Evolutionary conservation across 768 basidiomycete genomes (phyloP).

Genomic region (Thelephora ganbajun): DNA sequence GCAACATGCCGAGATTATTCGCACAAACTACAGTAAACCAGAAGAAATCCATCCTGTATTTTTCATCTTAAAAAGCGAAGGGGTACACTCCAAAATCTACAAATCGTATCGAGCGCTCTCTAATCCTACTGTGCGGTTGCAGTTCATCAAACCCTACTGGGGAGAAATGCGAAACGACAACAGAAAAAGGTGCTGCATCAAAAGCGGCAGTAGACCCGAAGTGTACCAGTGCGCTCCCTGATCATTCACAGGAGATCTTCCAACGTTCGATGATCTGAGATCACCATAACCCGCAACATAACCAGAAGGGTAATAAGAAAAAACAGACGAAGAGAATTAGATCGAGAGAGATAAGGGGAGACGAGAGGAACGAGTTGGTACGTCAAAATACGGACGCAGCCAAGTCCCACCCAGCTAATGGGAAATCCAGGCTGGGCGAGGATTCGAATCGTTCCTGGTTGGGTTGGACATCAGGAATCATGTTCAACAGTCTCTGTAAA

Average conservation of each 20-base stretch:
- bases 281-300: no score
- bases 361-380: background rate
- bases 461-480: constrained; percentile 25
- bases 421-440: constrained; percentile 12
- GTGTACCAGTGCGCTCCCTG: background rate
- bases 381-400: constrained; percentile 7
- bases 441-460: constrained; percentile 10
- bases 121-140: background rate
- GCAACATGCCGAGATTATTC: no score
- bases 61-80: no score
- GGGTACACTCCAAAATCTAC: background rate
- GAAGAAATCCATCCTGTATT: no score
- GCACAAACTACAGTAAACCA: no score
- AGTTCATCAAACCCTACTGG: background rate
- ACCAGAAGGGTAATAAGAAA: background rate
- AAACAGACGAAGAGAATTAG: background rate
- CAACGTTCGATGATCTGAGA: no score
- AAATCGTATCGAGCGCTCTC: background rate
- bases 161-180: background rate
- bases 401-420: constrained; percentile 13
- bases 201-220: background rate
- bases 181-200: background rate
- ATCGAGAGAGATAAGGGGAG: background rate
- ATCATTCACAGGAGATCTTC: no score
- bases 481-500: constrained; percentile 47